phyloP scores from a whole-genome alignment of 129 eudicot species.

The Pittosporum tobira region DNA sequence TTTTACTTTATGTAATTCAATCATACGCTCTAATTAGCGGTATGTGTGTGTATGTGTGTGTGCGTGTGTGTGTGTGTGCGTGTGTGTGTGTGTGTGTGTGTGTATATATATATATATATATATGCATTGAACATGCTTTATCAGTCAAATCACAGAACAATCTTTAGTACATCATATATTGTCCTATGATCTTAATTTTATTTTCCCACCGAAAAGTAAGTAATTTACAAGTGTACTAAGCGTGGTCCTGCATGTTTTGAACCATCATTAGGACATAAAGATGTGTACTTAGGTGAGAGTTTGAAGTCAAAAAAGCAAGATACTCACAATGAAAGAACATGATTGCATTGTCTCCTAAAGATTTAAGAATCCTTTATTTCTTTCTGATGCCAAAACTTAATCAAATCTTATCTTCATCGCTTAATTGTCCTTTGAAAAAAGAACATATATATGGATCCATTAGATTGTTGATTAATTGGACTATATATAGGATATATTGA shows the following conservation, averaged over 20 bases:
- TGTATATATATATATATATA: background rate
- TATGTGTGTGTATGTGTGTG: too few relatives aligned
- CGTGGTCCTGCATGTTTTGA: constrained; percentile 58
- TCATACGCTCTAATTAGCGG: background rate
- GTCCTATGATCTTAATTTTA: constrained; percentile 19
- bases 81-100: too few relatives aligned
- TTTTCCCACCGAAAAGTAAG: constrained; percentile 18
- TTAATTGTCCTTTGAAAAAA: too few relatives aligned
- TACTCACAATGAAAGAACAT: constrained; percentile 18
- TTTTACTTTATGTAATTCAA: constrained; percentile 21
- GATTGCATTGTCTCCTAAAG: constrained; percentile 31
- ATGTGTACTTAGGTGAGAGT: constrained; percentile 30
- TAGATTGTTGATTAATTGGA: too few relatives aligned
- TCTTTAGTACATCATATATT: constrained; percentile 9
- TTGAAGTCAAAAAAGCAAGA: constrained; percentile 42
- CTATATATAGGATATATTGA: background rate
- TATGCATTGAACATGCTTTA: constrained; percentile 12
- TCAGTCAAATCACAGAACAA: constrained; percentile 35
- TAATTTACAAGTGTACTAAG: constrained; percentile 1
- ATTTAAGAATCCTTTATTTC: constrained; percentile 20
- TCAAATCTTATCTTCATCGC: background rate
- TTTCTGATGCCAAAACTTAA: constrained; percentile 20
- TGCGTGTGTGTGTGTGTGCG: too few relatives aligned
- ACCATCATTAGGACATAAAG: constrained; percentile 31
- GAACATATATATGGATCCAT: background rate